Base-by-base conservation (phyloP, 148 eudicot genomes). In the Rhododendron ovatum region DNA sequence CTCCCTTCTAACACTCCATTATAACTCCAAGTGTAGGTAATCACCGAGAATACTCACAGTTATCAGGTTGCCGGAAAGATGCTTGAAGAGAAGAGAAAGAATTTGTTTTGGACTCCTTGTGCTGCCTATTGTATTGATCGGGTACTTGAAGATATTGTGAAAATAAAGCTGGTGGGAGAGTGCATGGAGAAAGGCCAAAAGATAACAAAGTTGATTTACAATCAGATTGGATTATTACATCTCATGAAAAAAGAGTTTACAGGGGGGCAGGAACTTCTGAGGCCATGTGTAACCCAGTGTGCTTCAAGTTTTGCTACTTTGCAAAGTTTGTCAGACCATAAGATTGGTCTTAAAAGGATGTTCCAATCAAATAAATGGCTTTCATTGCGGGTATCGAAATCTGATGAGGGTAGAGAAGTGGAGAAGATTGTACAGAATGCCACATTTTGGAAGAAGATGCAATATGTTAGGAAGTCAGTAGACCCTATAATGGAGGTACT, bases 101-200 rank as follows among this genome's bases (percentile, higher is more conserved):
- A 88, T 10, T 85, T 96, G 84, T 96, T 90, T 87, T 96, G 99
- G 99, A 95, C 96, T 48, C 98, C 99, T 81, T 96, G 99, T 94
- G 93, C 94, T 83, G 87, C 92, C 83, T 90, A 93, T 84, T 94
- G 95, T 87, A 94, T 92, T 84, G 96, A 96, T 86, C 89, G 77
- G 86, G 92, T 96, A 84, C 96, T 96, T 79, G 96, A 93, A 91
- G 98, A 94, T 87, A 92, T 95, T 86, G 76, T 85, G 83, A 94
- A 93, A 89, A 88, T 95, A 78, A 96, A 92, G 84, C 71, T 94
- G 87, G 96, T 96, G 77, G 91, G 89, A 83, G 97, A 96, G 57
- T 93, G 98, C 90, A 85, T 94, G 84, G 98, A 90, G 89, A 96
- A 92, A 85, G 94, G 91, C 78, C 97, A 94, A 88, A 96, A 90